Conservation (phyloP, 176 grass and related monocot species). For the Hordeum marinum region DNA sequence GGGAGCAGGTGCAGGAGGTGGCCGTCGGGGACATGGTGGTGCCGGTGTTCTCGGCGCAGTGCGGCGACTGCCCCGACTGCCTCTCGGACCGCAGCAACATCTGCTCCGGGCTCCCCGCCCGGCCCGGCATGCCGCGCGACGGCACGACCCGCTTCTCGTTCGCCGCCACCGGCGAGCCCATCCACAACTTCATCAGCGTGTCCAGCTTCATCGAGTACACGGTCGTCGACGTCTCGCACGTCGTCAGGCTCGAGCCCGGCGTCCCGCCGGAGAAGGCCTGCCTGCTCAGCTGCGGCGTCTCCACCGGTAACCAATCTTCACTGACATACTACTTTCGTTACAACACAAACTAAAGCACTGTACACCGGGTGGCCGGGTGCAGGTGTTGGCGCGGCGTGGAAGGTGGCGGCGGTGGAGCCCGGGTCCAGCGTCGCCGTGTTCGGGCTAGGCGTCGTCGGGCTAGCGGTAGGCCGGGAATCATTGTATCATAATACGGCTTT, state of each 20-base stretch:
- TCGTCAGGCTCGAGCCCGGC: conserved; percentile 20
- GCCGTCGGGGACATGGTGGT: conserved; percentile 49
- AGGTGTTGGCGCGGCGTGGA: conserved; percentile 66
- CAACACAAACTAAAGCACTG: not conserved
- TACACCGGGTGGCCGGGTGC: not conserved
- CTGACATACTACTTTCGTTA: not conserved
- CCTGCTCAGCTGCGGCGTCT: conserved; percentile 62
- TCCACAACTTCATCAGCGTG: conserved; percentile 47
- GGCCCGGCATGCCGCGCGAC: conserved; percentile 44
- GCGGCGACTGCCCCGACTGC: conserved; percentile 53
- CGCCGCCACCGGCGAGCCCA: conserved; percentile 37
- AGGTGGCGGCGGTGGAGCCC: conserved; percentile 37
- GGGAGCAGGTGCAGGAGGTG: conserved; percentile 42
- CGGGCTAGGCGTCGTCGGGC: conserved; percentile 55
- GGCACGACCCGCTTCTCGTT: conserved; percentile 47
- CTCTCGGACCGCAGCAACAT: conserved; percentile 46
- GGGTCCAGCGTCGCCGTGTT: conserved; percentile 61
- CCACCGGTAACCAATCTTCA: conserved; percentile 34
- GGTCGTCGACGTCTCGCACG: conserved; percentile 46
- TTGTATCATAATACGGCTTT: too few species aligned
- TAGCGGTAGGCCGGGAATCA: conserved; percentile 42
- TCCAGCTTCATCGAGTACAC: conserved; percentile 72
- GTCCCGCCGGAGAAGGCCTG: conserved; percentile 47
- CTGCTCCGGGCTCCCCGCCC: not conserved
- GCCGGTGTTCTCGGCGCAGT: conserved; percentile 54